Conservation (phyloP, 2,329 filamentous ascomycete species). For the Neofusicoccum kwambonambiense region DNA sequence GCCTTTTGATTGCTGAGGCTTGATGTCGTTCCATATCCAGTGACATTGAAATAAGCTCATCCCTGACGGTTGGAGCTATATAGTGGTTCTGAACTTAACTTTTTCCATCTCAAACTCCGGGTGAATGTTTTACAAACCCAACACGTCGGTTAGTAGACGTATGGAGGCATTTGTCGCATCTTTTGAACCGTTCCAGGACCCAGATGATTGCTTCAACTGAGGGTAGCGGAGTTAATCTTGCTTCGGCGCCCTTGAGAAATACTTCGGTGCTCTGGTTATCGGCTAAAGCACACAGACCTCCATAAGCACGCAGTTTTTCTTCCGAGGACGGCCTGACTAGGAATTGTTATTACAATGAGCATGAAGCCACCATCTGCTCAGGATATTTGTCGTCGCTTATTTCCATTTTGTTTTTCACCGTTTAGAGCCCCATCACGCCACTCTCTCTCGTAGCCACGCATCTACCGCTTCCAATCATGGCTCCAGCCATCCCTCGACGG, state of each 20-base stretch:
- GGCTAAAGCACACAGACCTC: no score
- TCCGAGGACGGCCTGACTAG: not conserved
- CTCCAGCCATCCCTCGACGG: conserved; percentile 84
- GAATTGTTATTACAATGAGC: not conserved
- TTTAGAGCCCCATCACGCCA: not conserved
- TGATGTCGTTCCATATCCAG: not conserved
- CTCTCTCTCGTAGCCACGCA: conserved; percentile 18
- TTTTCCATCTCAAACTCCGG: no score
- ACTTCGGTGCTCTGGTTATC: no score
- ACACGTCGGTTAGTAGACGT: no score
- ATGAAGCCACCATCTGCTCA: not conserved
- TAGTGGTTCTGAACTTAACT: no score
- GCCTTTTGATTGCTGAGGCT: not conserved
- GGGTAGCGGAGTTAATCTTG: no score
- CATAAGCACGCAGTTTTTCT: not conserved
- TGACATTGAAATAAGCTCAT: not conserved
- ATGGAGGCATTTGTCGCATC: no score
- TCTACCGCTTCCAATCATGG: conserved; percentile 75
- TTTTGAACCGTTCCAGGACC: no score
- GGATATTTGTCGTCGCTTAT: not conserved
- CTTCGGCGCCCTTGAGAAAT: no score
- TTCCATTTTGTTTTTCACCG: not conserved
- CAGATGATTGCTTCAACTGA: no score
- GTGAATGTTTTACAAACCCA: no score
- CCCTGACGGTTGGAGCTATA: no score